Percentiles rank a stretch among this genome's conserved stretches.
Conservation (phyloP, 1,284 basidiomycete genomes). For the Taiwanofungus camphoratus region DNA sequence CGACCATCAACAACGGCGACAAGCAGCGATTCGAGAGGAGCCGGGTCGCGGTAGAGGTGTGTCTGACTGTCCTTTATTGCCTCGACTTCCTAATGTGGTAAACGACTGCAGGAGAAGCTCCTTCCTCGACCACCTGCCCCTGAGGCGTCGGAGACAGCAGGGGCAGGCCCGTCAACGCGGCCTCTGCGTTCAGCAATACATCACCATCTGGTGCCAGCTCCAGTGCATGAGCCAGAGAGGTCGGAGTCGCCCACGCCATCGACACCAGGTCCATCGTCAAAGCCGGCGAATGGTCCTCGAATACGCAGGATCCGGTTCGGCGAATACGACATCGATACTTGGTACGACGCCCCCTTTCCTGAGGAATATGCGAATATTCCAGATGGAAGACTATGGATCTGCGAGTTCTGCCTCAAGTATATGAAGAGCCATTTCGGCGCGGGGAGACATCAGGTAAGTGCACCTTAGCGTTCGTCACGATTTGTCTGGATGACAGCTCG, state of each 20-base stretch:
- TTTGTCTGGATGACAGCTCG: background rate
- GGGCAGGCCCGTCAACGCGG: conserved; percentile 54
- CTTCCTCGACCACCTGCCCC: conserved; percentile 35
- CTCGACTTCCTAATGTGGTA: background rate
- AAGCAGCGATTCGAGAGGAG: conserved; percentile 75
- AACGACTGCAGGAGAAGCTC: conserved; percentile 44
- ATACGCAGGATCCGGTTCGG: conserved; percentile 92
- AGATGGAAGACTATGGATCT: conserved; percentile 93
- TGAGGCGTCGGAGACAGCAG: conserved; percentile 38
- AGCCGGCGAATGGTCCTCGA: conserved; percentile 44
- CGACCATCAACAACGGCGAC: conserved; percentile 63
- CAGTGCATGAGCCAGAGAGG: conserved; percentile 19
- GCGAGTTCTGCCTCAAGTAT: conserved; percentile 98
- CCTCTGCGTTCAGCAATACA: conserved; percentile 57
- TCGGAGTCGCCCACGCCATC: conserved; percentile 34
- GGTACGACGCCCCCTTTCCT: conserved; percentile 99
- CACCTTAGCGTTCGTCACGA: conserved; percentile 9
- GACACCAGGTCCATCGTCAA: conserved; percentile 34
- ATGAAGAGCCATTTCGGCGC: conserved; percentile 95
- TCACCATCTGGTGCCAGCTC: conserved; percentile 21
- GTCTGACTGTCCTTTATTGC: conserved; percentile 10
- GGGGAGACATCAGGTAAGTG: conserved; percentile 76
- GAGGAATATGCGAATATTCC: conserved; percentile 95
- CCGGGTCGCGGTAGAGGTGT: conserved; percentile 65
- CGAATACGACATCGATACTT: conserved; percentile 93